A percentile compares a stretch with the other conserved stretches of the same genome.
Evolutionary conservation across 2,329 filamentous ascomycete genomes (phyloP).

Genomic region (Nannizziopsis barbatae): DNA sequence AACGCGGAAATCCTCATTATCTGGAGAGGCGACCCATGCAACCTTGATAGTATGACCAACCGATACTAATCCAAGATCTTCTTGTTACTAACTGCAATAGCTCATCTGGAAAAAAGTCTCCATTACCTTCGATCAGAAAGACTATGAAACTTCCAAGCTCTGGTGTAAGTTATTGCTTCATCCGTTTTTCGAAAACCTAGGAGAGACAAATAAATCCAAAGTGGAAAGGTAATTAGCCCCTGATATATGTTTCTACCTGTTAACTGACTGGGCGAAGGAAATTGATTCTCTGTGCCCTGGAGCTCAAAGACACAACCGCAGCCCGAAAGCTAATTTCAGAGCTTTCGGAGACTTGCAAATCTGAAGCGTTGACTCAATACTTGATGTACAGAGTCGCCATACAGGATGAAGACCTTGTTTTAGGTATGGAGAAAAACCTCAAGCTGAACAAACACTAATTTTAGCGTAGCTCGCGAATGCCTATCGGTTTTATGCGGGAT

Average conservation of each 20-base stretch:
- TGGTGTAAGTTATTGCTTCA: conserved; percentile 67
- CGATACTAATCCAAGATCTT: background rate
- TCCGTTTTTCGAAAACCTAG: conserved; percentile 52
- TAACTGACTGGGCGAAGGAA: conserved; percentile 45
- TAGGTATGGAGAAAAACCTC: conserved; percentile 29
- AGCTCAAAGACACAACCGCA: conserved; percentile 43
- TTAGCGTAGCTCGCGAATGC: conserved; percentile 46
- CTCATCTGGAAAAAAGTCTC: conserved; percentile 75
- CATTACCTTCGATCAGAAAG: conserved; percentile 41
- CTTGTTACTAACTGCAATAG: conserved; percentile 34
- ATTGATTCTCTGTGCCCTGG: conserved; percentile 57
- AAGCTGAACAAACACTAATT: conserved; percentile 8
- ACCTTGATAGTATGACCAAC: conserved; percentile 30
- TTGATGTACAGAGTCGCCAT: conserved; percentile 65
- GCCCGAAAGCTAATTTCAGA: conserved; percentile 47
- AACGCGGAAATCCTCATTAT: conserved; percentile 40
- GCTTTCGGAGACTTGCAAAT: conserved; percentile 48
- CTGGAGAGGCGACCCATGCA: conserved; percentile 48
- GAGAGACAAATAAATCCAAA: conserved; percentile 55
- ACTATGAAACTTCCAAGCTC: conserved; percentile 46
- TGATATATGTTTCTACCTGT: background rate
- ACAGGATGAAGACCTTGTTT: conserved; percentile 44
- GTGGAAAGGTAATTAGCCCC: conserved; percentile 47
- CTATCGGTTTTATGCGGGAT: conserved; percentile 50
- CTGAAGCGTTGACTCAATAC: conserved; percentile 58